These are phyloP conservation scores for Venturia aucupariae DNA, from an alignment of 2,329 filamentous ascomycete species.

Conservation along the genomic window DNA sequence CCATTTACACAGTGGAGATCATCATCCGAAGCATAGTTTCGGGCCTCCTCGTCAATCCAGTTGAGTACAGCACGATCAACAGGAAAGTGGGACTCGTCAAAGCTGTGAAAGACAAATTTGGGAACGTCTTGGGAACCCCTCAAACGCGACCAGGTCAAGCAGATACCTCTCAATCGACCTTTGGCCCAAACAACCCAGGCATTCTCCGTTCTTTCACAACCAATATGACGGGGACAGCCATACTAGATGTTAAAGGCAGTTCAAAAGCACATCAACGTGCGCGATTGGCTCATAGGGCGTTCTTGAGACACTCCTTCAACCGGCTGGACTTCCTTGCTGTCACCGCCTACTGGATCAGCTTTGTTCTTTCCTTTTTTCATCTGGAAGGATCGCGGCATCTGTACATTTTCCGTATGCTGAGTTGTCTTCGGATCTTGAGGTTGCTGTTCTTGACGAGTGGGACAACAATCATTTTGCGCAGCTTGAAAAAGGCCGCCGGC, in stretches of 20 bases:
- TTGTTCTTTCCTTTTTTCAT: conserved; percentile 60
- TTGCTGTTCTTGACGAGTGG: conserved; percentile 88
- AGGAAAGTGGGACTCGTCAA: conserved; percentile 64
- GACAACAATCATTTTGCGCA: conserved; percentile 85
- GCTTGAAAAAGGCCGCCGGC: conserved; percentile 90
- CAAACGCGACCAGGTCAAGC: conserved; percentile 29
- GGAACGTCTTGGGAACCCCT: conserved; percentile 41
- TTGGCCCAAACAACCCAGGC: conserved; percentile 37
- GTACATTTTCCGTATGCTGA: conserved; percentile 93
- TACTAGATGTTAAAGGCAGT: conserved; percentile 38
- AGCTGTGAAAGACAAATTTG: conserved; percentile 66
- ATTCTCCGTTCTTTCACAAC: conserved; percentile 70
- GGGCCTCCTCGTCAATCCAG: conserved; percentile 81
- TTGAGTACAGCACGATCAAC: conserved; percentile 86
- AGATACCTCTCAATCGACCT: conserved; percentile 25
- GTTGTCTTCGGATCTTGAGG: conserved; percentile 83
- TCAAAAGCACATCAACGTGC: conserved; percentile 68
- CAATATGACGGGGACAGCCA: conserved; percentile 46
- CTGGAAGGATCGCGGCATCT: conserved; percentile 63
- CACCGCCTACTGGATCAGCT: conserved; percentile 89
- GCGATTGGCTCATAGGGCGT: conserved; percentile 82
- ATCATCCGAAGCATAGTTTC: conserved; percentile 81
- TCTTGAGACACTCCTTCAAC: conserved; percentile 91
- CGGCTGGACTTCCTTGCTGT: conserved; percentile 90
- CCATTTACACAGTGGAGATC: conserved; percentile 82